These are phyloP conservation scores for Mariannaea sp. DNA, from an alignment of 2,329 filamentous ascomycete genomes.

Conservation along the genomic window DNA sequence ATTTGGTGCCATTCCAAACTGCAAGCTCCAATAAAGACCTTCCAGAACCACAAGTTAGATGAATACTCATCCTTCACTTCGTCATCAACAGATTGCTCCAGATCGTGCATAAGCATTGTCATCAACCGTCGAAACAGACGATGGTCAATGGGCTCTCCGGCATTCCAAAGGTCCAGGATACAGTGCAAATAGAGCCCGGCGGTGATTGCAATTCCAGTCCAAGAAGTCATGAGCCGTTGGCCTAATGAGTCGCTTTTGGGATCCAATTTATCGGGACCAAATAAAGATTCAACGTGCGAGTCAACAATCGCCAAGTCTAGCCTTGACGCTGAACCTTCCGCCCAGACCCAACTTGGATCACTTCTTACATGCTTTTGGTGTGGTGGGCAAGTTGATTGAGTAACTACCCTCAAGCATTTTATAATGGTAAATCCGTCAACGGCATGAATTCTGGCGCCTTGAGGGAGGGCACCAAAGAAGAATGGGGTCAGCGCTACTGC, in stretches of 20 bases:
- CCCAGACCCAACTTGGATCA: conserved; percentile 32
- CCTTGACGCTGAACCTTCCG: conserved; percentile 30
- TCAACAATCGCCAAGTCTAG: conserved; percentile 20
- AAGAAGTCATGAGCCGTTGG: conserved; percentile 15
- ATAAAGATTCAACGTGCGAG: conserved; percentile 27
- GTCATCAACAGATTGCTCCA: background rate
- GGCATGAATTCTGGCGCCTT: conserved; percentile 1
- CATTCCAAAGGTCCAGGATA: conserved; percentile 2
- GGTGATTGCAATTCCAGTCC: conserved; percentile 13
- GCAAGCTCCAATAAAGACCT: conserved; percentile 1
- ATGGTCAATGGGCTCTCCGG: conserved; percentile 5
- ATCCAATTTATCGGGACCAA: background rate
- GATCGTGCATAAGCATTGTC: background rate
- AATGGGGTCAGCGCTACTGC: conserved; percentile 27
- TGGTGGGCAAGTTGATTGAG: background rate
- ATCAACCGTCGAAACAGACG: background rate
- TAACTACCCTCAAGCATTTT: conserved; percentile 24
- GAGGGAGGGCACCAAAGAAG: conserved; percentile 22
- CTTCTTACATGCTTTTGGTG: background rate
- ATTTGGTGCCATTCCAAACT: background rate
- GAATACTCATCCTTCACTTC: background rate
- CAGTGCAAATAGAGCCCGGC: conserved; percentile 3
- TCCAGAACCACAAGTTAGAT: conserved; percentile 10
- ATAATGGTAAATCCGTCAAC: conserved; percentile 22
- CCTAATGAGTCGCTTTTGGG: rapidly evolving